Percentiles rank a stretch among this genome's conserved stretches.
These are phyloP conservation scores for Botryotinia convoluta DNA, from an alignment of 2,329 filamentous ascomycete genomes.

Conservation along the genomic window DNA sequence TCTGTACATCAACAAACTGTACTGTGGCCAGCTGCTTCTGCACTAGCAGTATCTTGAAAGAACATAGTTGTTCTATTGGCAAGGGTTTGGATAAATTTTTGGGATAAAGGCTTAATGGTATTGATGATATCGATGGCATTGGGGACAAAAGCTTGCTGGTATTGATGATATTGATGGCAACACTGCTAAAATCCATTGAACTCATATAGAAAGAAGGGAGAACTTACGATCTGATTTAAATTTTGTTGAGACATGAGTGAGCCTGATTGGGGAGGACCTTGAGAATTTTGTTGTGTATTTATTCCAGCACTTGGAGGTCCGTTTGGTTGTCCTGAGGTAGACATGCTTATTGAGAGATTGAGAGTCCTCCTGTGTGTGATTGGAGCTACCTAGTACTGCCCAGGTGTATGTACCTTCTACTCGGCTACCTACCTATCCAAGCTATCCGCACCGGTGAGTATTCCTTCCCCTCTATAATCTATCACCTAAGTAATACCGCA, in stretches of 20 bases:
- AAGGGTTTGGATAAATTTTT: not conserved
- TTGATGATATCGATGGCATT: not conserved
- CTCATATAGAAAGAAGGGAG: not conserved
- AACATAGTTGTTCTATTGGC: not conserved
- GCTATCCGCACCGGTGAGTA: not conserved
- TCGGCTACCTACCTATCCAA: not conserved
- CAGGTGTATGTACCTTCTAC: not conserved
- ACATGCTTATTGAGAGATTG: conserved; percentile 32
- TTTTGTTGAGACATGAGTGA: conserved; percentile 76
- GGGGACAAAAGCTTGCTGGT: not conserved
- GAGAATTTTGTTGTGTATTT: conserved; percentile 46
- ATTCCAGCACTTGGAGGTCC: conserved; percentile 45
- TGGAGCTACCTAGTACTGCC: not conserved
- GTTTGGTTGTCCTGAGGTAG: conserved; percentile 45
- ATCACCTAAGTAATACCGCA: not conserved
- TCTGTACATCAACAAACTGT: not conserved
- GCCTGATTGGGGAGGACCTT: conserved; percentile 46
- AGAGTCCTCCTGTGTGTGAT: not conserved
- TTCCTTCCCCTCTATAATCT: not conserved
- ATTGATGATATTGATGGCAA: not conserved
- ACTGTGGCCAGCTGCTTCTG: not conserved
- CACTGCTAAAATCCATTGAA: not conserved
- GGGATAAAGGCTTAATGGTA: not conserved
- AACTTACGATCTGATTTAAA: conserved; percentile 90
- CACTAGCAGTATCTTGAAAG: not conserved